These are phyloP conservation scores for Citrus medica DNA, from an alignment of 345 rosid species.

Conservation along the genomic window DNA sequence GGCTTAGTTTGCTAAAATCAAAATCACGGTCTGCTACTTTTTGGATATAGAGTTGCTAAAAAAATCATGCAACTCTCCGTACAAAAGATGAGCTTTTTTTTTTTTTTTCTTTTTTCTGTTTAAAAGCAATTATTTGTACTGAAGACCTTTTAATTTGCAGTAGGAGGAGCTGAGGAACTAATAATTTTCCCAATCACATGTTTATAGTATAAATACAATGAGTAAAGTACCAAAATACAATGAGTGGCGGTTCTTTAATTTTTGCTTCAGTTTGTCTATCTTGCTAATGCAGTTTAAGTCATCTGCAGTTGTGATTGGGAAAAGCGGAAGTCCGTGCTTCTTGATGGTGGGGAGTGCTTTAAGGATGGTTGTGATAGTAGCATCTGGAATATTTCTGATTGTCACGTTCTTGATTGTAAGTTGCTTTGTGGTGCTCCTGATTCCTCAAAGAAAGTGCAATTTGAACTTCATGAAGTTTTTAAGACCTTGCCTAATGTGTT, in stretches of 20 bases:
- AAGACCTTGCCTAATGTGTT: slow-evolving; percentile 60
- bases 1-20: no score
- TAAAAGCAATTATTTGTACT: no score
- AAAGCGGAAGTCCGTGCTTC: slow-evolving; percentile 52
- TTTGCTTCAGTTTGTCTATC: not conserved
- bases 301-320: slow-evolving; percentile 89
- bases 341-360: slow-evolving; percentile 31
- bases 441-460: slow-evolving; percentile 53
- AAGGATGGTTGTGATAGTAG: slow-evolving; percentile 27
- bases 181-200: no score
- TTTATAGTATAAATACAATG: no score
- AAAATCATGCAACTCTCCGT: no score
- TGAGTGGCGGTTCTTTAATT: not conserved
- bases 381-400: slow-evolving; percentile 64
- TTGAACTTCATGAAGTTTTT: slow-evolving; percentile 83
- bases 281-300: slow-evolving; percentile 20
- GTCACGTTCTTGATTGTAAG: slow-evolving; percentile 82
- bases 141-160: not conserved
- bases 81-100: no score
- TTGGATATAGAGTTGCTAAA: no score
- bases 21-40: no score
- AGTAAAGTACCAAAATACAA: no score
- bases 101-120: no score
- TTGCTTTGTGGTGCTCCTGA: slow-evolving; percentile 41
- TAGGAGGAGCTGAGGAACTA: not conserved